Percentiles rank a stretch among this genome's conserved stretches.
These are phyloP conservation scores for Monosporascus sp. DNA, from an alignment of 2,329 filamentous ascomycete genomes.

Conservation along the genomic window DNA sequence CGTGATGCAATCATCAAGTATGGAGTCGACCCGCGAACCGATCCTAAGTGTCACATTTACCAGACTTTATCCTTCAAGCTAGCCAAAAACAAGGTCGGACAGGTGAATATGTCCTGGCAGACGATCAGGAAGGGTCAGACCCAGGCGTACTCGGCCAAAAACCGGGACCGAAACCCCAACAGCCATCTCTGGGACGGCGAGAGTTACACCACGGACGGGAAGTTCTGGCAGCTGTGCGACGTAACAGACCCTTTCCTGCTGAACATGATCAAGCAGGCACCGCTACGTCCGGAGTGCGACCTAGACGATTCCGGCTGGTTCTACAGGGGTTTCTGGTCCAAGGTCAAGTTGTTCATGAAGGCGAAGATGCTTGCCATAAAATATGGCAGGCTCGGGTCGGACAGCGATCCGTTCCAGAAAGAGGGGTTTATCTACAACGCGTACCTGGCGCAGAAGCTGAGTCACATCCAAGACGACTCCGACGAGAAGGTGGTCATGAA, in stretches of 20 bases:
- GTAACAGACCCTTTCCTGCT: slow-evolving; percentile 73
- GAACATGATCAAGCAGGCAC: slow-evolving; percentile 57
- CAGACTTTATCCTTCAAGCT: slow-evolving; percentile 88
- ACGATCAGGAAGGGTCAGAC: slow-evolving; percentile 39
- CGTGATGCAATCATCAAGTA: slow-evolving; percentile 80
- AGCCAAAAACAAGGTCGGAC: slow-evolving; percentile 42
- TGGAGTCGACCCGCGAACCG: slow-evolving; percentile 76
- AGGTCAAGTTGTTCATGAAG: slow-evolving; percentile 82
- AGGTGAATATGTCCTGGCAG: slow-evolving; percentile 44
- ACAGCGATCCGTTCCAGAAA: slow-evolving; percentile 31
- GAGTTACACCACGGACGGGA: slow-evolving; percentile 69
- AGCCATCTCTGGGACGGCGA: slow-evolving; percentile 82
- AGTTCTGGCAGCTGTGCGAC: slow-evolving; percentile 93
- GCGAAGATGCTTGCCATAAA: slow-evolving; percentile 70
- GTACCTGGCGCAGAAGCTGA: slow-evolving; percentile 27
- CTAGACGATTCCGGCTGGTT: slow-evolving; percentile 73
- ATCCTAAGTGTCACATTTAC: slow-evolving; percentile 72
- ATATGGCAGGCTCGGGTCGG: slow-evolving; percentile 45
- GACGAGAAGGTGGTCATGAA: slow-evolving; percentile 18
- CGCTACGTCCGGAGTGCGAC: slow-evolving; percentile 55
- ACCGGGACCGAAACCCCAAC: slow-evolving; percentile 26
- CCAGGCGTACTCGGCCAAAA: slow-evolving; percentile 31
- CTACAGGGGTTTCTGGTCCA: slow-evolving; percentile 72
- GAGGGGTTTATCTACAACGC: slow-evolving; percentile 34
- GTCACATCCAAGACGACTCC: slow-evolving; percentile 19